Base-by-base conservation (phyloP, 1,139 yeast species). In the Hanseniaspora uvarum region DNA sequence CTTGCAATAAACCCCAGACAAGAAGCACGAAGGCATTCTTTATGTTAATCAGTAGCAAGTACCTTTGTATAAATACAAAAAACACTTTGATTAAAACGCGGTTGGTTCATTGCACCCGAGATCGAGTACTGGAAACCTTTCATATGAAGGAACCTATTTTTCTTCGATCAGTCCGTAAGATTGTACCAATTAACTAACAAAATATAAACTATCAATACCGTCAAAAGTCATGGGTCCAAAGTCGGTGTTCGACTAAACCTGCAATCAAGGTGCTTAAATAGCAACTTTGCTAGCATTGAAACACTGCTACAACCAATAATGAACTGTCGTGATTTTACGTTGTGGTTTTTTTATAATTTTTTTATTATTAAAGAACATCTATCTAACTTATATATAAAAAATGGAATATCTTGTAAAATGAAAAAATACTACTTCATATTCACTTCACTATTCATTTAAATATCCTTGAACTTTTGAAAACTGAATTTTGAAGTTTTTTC, bases 21-120 rank as follows among this genome's bases (percentile, higher is more conserved):
- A 85, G 80, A 74, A 75, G 56, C 86, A 80, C 88, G 85, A 82
- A 81, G 87, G 86, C 74, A 75, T 81, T 86, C 85, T 80, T 79
- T 51, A 48, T 51, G 46, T 43, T 51, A 49, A 46, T 40, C 51
- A 45, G 34, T 44, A 44, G 28, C 30, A 44, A 44, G 46, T 14
- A 28, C 28, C n/a, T 4, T 16, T 28, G 36, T 28, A 43, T 31
- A 31, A 44, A 44, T 30, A 31, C 46, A 44, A 18, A 28, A 41
- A 18, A 41, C 24, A 77, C 81, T 70, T 70, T 70, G 60, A 61
- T 58, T 54, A 59, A 68, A 68, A 67, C 68, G 67, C 67, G 68
- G 72, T 79, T 78, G 85, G 74, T 72, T 69, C 74, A 80, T 81
- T 80, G 88, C 88, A 82, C 88, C 88, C 88, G 79, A 82, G 88